Evolutionary conservation across 164 flowering plant genomes (phyloP).

Genomic region (Umbellularia californica): DNA sequence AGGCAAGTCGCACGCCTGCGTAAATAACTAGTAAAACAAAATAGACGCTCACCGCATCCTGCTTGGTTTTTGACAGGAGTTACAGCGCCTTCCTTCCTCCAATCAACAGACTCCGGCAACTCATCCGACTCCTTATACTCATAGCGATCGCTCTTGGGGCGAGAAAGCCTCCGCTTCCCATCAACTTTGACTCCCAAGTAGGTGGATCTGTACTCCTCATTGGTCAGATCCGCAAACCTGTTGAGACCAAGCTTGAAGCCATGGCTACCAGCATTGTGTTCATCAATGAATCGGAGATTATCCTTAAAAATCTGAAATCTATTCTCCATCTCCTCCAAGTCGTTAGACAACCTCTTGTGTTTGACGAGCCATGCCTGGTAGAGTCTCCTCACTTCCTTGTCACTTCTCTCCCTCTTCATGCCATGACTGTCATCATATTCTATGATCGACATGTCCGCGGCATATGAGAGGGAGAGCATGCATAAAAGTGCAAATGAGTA

Average conservation of each 20-base stretch:
- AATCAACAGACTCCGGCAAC: slow-evolving; percentile 74
- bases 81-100: slow-evolving; percentile 84
- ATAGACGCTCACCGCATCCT: slow-evolving; percentile 60
- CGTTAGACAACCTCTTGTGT: slow-evolving; percentile 54
- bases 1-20: too few relatives aligned
- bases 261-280: slow-evolving; percentile 49
- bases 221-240: slow-evolving; percentile 73
- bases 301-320: slow-evolving; percentile 26
- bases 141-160: slow-evolving; percentile 42
- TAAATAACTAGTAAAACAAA: background rate
- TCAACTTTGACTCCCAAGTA: slow-evolving; percentile 54
- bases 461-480: slow-evolving; percentile 17
- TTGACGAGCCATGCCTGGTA: slow-evolving; percentile 51
- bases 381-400: slow-evolving; percentile 36
- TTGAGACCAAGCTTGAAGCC: slow-evolving; percentile 60
- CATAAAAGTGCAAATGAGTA: too few relatives aligned
- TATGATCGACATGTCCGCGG: slow-evolving; percentile 36
- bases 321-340: slow-evolving; percentile 36
- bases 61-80: slow-evolving; percentile 75
- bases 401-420: slow-evolving; percentile 21
- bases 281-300: slow-evolving; percentile 61
- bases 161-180: slow-evolving; percentile 19
- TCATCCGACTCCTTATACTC: slow-evolving; percentile 41
- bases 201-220: slow-evolving; percentile 62
- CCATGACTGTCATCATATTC: slow-evolving; percentile 9